Evolutionary conservation across 106 monocot species (phyloP).

Genomic region (Phalaenopsis equestris): DNA sequence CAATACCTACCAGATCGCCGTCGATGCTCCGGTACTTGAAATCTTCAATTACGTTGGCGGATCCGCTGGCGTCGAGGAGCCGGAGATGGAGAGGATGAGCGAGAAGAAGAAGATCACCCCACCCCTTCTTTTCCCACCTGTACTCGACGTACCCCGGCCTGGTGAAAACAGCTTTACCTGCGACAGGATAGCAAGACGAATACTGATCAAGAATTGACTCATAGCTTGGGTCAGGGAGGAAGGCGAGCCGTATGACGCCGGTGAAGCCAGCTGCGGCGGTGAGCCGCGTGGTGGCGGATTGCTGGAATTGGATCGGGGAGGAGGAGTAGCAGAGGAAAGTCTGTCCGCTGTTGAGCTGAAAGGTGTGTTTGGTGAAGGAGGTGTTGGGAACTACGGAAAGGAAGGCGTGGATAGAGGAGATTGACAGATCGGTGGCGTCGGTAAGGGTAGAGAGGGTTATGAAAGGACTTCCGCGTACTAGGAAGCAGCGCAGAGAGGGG

Average conservation of each 20-base stretch:
- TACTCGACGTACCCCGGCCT: slow-evolving; percentile 61
- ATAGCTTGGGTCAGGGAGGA: slow-evolving; percentile 32
- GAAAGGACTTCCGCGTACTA: slow-evolving; percentile 82
- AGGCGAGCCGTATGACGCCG: slow-evolving; percentile 54
- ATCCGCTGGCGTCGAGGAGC: slow-evolving; percentile 25
- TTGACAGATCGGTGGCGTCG: slow-evolving; percentile 15
- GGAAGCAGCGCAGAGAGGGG: slow-evolving; percentile 60
- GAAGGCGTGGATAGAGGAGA: slow-evolving; percentile 56
- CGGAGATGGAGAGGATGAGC: slow-evolving; percentile 79
- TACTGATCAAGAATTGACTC: slow-evolving; percentile 65
- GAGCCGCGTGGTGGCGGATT: slow-evolving; percentile 20
- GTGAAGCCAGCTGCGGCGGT: slow-evolving; percentile 25
- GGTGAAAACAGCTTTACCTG: slow-evolving; percentile 47
- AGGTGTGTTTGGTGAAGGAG: slow-evolving; percentile 46
- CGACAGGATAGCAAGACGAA: slow-evolving; percentile 72
- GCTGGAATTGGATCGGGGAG: slow-evolving; percentile 44
- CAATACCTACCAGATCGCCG: slow-evolving; percentile 78
- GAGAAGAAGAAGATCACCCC: slow-evolving; percentile 77
- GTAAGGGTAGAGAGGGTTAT: slow-evolving; percentile 46
- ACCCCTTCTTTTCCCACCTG: slow-evolving; percentile 70
- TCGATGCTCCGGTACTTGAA: slow-evolving; percentile 77
- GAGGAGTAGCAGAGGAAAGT: slow-evolving; percentile 75
- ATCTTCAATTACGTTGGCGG: slow-evolving; percentile 28
- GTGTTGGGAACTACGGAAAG: slow-evolving; percentile 37
- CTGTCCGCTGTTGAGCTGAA: slow-evolving; percentile 59